A percentile compares a stretch with the other conserved stretches of the same genome.
Evolutionary conservation across 495 filamentous ascomycete species (phyloP).

Genomic region (Margaritispora aquatica): DNA sequence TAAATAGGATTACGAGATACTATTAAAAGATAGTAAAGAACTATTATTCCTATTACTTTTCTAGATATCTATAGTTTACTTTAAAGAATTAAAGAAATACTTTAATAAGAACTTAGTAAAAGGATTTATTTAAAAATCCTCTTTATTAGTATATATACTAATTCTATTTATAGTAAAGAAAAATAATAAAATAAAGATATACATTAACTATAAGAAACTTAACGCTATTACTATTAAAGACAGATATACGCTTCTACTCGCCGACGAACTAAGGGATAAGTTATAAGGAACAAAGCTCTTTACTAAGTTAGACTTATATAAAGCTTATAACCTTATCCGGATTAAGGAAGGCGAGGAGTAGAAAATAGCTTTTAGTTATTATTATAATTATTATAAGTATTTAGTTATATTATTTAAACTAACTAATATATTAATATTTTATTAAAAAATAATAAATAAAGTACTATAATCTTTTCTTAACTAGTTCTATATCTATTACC

Average conservation of each 20-base stretch:
- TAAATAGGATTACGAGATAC: neutral
- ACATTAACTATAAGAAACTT: constrained; percentile 37
- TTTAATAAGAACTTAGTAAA: neutral
- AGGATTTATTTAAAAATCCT: constrained; percentile 3
- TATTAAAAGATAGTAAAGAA: neutral
- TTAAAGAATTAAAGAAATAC: neutral
- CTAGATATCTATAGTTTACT: neutral
- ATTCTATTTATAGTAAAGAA: constrained; percentile 1
- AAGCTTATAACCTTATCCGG: constrained; percentile 34
- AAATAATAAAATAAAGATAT: constrained; percentile 29
- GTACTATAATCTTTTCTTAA: constrained; percentile 18
- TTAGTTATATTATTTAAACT: constrained; percentile 28
- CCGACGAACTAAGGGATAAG: constrained; percentile 32
- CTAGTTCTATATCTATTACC: constrained; percentile 24
- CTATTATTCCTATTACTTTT: neutral
- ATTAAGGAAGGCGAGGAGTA: constrained; percentile 28
- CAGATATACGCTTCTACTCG: constrained; percentile 37
- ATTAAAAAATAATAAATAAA: constrained; percentile 26
- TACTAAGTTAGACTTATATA: constrained; percentile 39
- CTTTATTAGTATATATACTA: neutral
- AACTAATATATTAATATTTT: constrained; percentile 25
- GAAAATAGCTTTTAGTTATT: constrained; percentile 29
- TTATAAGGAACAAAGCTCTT: constrained; percentile 30
- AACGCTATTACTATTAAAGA: constrained; percentile 40
- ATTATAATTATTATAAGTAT: constrained; percentile 26